Percentiles rank a stretch among this genome's conserved stretches.
phyloP scores from a whole-genome alignment of 2,329 filamentous ascomycete genomes.

The Sporothrix euskadiensis region DNA sequence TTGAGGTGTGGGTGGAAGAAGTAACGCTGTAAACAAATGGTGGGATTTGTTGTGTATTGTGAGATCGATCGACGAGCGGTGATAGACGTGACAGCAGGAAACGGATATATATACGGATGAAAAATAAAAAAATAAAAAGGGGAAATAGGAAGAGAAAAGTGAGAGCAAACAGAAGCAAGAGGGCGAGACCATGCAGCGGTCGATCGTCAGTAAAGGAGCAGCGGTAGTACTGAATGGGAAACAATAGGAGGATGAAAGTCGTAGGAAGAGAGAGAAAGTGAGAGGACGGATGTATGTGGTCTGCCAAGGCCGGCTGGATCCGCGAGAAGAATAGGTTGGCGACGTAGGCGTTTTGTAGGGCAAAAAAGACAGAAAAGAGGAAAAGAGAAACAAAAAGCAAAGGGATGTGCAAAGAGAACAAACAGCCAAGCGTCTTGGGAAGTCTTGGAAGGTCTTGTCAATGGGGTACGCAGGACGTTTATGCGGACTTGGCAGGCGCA shows the following conservation, averaged over 20 bases:
- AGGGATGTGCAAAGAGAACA: constrained; percentile 19
- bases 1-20: not conserved
- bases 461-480: constrained; percentile 21
- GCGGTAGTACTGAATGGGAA: constrained; percentile 11
- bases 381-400: constrained; percentile 16
- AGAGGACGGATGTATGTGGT: constrained; percentile 11
- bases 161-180: not conserved
- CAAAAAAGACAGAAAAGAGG: not conserved
- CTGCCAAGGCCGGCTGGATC: constrained; percentile 18
- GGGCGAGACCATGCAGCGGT: constrained; percentile 7
- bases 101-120: not conserved
- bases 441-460: constrained; percentile 23
- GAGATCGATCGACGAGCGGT: constrained; percentile 15
- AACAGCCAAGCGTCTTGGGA: constrained; percentile 28
- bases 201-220: not conserved
- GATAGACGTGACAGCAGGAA: constrained; percentile 3
- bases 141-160: not conserved
- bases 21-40: not conserved
- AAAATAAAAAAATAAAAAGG: constrained; percentile 3
- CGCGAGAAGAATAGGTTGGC: not conserved
- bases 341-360: not conserved
- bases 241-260: not conserved
- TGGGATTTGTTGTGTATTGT: constrained; percentile 3
- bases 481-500: constrained; percentile 24
- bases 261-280: constrained; percentile 18